These are phyloP conservation scores for Cyamopsis tetragonoloba DNA, from an alignment of 306 rosid species.

Conservation along the genomic window DNA sequence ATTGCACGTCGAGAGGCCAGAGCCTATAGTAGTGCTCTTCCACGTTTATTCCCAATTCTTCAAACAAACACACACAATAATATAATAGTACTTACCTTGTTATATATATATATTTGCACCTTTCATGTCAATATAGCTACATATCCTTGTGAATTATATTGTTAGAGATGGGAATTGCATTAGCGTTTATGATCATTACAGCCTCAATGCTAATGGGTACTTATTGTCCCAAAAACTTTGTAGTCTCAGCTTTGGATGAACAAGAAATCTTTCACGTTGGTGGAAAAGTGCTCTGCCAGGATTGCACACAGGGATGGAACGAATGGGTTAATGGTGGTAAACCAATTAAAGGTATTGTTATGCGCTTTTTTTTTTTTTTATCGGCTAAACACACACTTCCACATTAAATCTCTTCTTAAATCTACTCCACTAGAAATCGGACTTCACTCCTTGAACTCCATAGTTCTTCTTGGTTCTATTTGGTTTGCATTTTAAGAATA, in stretches of 20 bases:
- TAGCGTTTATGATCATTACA: constrained; percentile 27
- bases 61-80: neutral
- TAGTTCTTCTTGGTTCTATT: too few relatives aligned
- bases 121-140: neutral
- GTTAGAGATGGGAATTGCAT: constrained; percentile 29
- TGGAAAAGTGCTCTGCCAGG: constrained; percentile 87
- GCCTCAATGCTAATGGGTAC: constrained; percentile 32
- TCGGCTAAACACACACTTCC: too few relatives aligned
- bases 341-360: constrained; percentile 70
- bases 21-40: constrained; percentile 26
- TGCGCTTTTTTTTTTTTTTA: too few relatives aligned
- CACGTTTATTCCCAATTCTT: constrained; percentile 23
- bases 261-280: constrained; percentile 38
- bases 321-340: constrained; percentile 59
- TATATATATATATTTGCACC: constrained; percentile 19
- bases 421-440: too few relatives aligned
- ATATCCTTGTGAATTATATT: neutral
- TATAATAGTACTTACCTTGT: neutral
- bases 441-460: too few relatives aligned
- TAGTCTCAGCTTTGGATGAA: constrained; percentile 26
- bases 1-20: constrained; percentile 27
- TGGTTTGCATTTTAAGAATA: too few relatives aligned
- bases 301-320: constrained; percentile 71
- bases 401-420: too few relatives aligned
- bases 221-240: constrained; percentile 30